Percentiles rank a stretch among this genome's conserved stretches.
phyloP scores from a whole-genome alignment of 352 stramenopile species.

The Phytophthora hybrid region DNA sequence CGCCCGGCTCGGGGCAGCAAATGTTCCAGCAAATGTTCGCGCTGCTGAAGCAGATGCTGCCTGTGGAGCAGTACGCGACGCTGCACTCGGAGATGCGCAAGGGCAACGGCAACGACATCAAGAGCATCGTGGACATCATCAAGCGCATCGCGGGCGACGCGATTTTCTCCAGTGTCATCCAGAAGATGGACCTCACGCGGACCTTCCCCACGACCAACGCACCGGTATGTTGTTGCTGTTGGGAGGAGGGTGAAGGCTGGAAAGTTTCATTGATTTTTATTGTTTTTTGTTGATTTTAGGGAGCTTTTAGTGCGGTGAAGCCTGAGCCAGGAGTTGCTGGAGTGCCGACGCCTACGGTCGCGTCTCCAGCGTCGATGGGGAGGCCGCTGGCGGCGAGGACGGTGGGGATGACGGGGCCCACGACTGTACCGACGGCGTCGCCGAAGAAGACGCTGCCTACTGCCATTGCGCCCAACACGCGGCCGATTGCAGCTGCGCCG shows the following conservation, averaged over 20 bases:
- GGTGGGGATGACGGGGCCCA: conserved; percentile 6
- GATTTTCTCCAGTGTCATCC: conserved; percentile 83
- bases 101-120: conserved; percentile 87
- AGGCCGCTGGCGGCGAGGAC: conserved; percentile 42
- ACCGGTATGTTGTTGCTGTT: conserved; percentile 16
- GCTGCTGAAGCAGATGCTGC: conserved; percentile 84
- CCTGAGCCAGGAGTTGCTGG: conserved; percentile 37
- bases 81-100: conserved; percentile 88
- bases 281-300: conserved; percentile 9
- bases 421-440: conserved; percentile 8
- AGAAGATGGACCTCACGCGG: conserved; percentile 83
- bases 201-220: conserved; percentile 57
- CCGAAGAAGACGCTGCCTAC: conserved; percentile 26
- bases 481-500: conserved; percentile 38
- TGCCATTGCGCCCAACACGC: conserved; percentile 41
- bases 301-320: conserved; percentile 40
- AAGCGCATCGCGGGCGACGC: conserved; percentile 85
- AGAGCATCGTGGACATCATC: conserved; percentile 90
- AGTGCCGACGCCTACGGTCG: conserved; percentile 24
- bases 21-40: conserved; percentile 92
- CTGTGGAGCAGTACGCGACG: conserved; percentile 81
- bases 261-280: neutral
- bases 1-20: conserved; percentile 74
- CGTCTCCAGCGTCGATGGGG: conserved; percentile 30
- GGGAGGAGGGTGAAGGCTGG: neutral